These are phyloP conservation scores for Monosporozyma aquatica DNA, from an alignment of 805 yeast species.

Conservation along the genomic window DNA sequence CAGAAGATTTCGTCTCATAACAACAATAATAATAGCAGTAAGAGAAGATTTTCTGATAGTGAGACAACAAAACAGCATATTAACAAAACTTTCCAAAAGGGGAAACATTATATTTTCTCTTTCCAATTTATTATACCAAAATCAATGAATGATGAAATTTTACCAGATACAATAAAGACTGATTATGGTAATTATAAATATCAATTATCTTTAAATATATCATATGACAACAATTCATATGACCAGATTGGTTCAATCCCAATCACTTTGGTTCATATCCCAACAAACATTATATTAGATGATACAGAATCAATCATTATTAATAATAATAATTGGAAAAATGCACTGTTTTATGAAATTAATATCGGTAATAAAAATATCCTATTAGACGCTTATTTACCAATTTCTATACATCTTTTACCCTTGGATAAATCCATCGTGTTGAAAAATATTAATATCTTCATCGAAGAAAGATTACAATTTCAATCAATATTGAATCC, in stretches of 20 bases:
- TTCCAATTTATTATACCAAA: slow-evolving; percentile 83
- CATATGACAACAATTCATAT: background rate
- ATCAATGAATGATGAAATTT: slow-evolving; percentile 49
- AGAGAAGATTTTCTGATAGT: background rate
- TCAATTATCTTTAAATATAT: slow-evolving; percentile 44
- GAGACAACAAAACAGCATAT: background rate
- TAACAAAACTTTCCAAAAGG: slow-evolving; percentile 43
- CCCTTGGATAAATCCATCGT: slow-evolving; percentile 73
- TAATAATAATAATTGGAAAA: slow-evolving; percentile 81
- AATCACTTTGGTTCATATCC: slow-evolving; percentile 60
- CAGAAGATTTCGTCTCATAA: too few species aligned
- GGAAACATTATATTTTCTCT: slow-evolving; percentile 85
- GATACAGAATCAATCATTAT: slow-evolving; percentile 89
- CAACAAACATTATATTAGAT: slow-evolving; percentile 68
- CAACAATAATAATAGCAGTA: background rate
- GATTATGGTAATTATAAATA: slow-evolving; percentile 75
- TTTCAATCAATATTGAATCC: slow-evolving; percentile 64
- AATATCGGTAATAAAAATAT: slow-evolving; percentile 81
- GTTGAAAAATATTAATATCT: slow-evolving; percentile 74
- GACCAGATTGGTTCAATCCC: slow-evolving; percentile 25
- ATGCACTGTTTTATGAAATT: slow-evolving; percentile 77
- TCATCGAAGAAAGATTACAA: slow-evolving; percentile 78
- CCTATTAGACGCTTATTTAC: slow-evolving; percentile 71
- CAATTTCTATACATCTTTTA: slow-evolving; percentile 70
- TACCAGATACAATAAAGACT: slow-evolving; percentile 59